phyloP scores from a whole-genome alignment of 306 rosid genomes.

The Albizia julibrissin region DNA sequence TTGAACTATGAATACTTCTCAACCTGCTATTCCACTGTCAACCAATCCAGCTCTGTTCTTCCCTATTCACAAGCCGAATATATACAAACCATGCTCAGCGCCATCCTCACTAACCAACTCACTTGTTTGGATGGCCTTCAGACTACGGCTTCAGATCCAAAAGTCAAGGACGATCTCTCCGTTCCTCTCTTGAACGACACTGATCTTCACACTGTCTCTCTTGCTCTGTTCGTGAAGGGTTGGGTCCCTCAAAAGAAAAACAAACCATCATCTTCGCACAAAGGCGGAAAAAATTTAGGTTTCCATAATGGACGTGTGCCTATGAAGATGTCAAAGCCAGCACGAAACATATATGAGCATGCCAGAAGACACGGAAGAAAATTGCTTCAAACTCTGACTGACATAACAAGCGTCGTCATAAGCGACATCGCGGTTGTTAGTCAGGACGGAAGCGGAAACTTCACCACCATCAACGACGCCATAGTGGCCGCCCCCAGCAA shows the following conservation, averaged over 20 bases:
- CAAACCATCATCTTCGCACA: slow-evolving; percentile 24
- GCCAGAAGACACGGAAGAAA: slow-evolving; percentile 58
- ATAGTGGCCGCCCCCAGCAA: slow-evolving; percentile 68
- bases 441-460: slow-evolving; percentile 66
- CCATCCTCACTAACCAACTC: slow-evolving; percentile 65
- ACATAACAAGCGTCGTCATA: slow-evolving; percentile 32
- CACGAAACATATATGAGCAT: slow-evolving; percentile 48
- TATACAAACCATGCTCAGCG: slow-evolving; percentile 61
- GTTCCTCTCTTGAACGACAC: slow-evolving; percentile 49
- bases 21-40: slow-evolving; percentile 41
- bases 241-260: slow-evolving; percentile 59
- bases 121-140: slow-evolving; percentile 69
- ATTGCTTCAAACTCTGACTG: slow-evolving; percentile 37
- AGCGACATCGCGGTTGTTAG: slow-evolving; percentile 59
- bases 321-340: slow-evolving; percentile 48
- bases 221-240: slow-evolving; percentile 55
- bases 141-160: slow-evolving; percentile 52
- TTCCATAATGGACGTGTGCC: slow-evolving; percentile 52
- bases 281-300: not conserved
- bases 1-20: slow-evolving; percentile 54
- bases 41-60: slow-evolving; percentile 29
- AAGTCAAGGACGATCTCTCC: slow-evolving; percentile 45
- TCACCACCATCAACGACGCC: slow-evolving; percentile 64
- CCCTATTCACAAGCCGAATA: slow-evolving; percentile 53
- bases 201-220: slow-evolving; percentile 62